phyloP scores from a whole-genome alignment of 2,329 filamentous ascomycete genomes.

The Neofusicoccum cordaticola region DNA sequence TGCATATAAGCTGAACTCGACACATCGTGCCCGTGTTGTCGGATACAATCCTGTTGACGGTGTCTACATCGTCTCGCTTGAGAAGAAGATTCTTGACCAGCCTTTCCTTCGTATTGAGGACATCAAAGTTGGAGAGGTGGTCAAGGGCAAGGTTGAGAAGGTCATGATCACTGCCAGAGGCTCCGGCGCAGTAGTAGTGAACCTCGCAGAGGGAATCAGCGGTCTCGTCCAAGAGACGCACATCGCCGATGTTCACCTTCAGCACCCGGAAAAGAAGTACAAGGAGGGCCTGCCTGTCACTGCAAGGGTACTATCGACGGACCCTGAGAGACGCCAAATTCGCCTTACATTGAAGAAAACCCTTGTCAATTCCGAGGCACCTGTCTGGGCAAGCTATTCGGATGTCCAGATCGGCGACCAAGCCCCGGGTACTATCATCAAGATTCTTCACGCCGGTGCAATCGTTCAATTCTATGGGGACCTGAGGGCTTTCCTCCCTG shows the following conservation, averaged over 20 bases:
- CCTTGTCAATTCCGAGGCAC: constrained; percentile 80
- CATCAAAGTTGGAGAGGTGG: constrained; percentile 73
- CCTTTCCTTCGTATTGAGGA: constrained; percentile 90
- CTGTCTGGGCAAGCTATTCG: constrained; percentile 76
- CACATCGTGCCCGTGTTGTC: constrained; percentile 77
- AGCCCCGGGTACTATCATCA: constrained; percentile 82
- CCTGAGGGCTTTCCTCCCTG: constrained; percentile 81
- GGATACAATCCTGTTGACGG: constrained; percentile 87
- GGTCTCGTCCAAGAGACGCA: constrained; percentile 89
- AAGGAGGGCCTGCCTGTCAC: constrained; percentile 81
- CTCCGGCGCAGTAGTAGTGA: constrained; percentile 76
- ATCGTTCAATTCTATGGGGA: constrained; percentile 88
- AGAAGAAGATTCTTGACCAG: constrained; percentile 79
- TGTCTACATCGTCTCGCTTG: constrained; percentile 78
- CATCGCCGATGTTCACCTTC: constrained; percentile 79
- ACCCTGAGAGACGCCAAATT: constrained; percentile 72
- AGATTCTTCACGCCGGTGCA: constrained; percentile 73
- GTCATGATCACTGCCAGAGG: constrained; percentile 76
- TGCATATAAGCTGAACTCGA: constrained; percentile 72
- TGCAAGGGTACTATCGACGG: constrained; percentile 77
- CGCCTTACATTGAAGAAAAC: constrained; percentile 93
- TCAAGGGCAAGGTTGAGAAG: constrained; percentile 82
- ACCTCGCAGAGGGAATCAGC: constrained; percentile 79
- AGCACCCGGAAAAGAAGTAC: constrained; percentile 96
- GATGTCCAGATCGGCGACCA: constrained; percentile 71